Base-by-base conservation (phyloP, 2,329 filamentous ascomycete species). In the Alternaria sp. region DNA sequence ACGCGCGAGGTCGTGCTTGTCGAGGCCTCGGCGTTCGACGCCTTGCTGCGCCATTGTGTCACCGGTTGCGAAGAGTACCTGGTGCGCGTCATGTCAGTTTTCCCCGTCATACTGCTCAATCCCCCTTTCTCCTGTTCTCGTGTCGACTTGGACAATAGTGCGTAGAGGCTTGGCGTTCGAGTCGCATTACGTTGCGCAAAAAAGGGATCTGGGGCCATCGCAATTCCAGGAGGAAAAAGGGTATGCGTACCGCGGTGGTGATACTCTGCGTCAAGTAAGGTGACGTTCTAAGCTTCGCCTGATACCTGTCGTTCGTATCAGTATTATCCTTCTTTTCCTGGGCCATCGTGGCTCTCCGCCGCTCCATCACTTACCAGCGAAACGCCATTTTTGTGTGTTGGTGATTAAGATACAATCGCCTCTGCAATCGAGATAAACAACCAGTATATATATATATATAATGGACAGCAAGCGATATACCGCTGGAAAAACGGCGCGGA, bases 21-120 rank as follows among this genome's bases (percentile, higher is more conserved):
- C 80, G 26, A 90, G 67, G 17, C 93, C 93, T 72, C 85, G 88
- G 77, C 88, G 89, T 80, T 98, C 94, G 59, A 99, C 91, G 34
- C 87, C 83, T 80, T 98, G 94, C 80, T 99, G 95, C 36, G 95
- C 92, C 67, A 96, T 88, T 60, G 90, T 84, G 80, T 99, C 95
- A 71, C 95, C 95, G 13, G 93, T 91, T 58, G 90, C 93, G 77
- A 98, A 99, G 63, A 99, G 88, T 59, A 98, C 77, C 86, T 88
- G 64, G 24, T 2, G 26, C 31, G 4, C 37, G 52, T 57, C 54
- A 64, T 54, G 29, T 46, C n/a, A 48, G 31, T 34, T 8, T 11
- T 8, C 8, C 13, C 8, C 14, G 29, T 26, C 4, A 4, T 24
- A 26, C 1, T 33, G 13, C 26, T 36, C 26, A 3, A 9, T 39